Percentiles rank a stretch among this genome's conserved stretches.
Evolutionary conservation across 164 flowering plant genomes (phyloP).

Genomic region (Aristolochia contorta): DNA sequence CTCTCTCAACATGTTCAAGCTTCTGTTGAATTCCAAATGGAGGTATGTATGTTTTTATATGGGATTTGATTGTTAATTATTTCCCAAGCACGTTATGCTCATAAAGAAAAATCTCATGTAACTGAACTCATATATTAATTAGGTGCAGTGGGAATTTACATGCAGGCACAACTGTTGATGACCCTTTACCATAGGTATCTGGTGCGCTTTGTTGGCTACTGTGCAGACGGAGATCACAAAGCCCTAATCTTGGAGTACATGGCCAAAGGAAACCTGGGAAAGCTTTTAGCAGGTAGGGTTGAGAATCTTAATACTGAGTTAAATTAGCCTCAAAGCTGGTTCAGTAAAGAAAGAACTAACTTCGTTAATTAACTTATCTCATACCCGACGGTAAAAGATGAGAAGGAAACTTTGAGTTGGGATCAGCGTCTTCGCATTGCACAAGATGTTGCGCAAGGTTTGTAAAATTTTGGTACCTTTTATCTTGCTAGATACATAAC

Average conservation of each 20-base stretch:
- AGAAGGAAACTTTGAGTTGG: background rate
- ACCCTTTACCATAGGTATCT: slow-evolving; percentile 1
- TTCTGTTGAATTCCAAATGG: background rate
- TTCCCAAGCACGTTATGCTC: no score
- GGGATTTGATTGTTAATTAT: no score
- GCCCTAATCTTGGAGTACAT: slow-evolving; percentile 4
- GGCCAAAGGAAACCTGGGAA: background rate
- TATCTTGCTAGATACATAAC: no score
- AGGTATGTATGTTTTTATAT: background rate
- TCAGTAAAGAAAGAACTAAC: no score
- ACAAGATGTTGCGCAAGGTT: background rate
- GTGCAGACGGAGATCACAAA: background rate
- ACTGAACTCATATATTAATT: no score
- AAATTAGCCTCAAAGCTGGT: no score
- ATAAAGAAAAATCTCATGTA: no score
- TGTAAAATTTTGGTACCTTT: no score
- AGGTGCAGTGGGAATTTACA: no score
- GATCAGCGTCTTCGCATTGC: background rate
- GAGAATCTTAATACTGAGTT: no score
- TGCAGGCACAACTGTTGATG: slow-evolving; percentile 1
- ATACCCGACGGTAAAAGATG: no score
- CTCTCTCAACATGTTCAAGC: background rate
- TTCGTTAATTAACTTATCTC: no score
- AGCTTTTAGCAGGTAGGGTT: background rate
- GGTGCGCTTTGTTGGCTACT: background rate